Base-by-base conservation (phyloP, 2,329 filamentous ascomycete species). In the Microdochium bolleyi region DNA sequence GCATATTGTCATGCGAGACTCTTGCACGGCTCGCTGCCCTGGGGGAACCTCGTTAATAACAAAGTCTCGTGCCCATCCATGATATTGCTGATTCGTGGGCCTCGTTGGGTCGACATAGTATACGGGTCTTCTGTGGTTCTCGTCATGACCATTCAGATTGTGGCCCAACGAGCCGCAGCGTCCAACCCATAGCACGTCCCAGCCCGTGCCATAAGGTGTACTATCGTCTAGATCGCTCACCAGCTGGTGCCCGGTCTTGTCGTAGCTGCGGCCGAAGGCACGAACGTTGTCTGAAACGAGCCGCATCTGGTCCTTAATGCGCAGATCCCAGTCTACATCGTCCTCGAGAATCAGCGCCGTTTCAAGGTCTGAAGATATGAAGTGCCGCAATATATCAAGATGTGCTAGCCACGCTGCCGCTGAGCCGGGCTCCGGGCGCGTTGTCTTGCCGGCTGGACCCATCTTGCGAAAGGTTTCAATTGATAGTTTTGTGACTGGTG, bases 141-240 rank as follows among this genome's bases (percentile, higher is more conserved):
- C 14, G 30, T 34, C 30, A 34, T 34, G 30, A 34, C 30, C 30
- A 34, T 34, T 34, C 30, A 34, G 30, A 34, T 34, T 34, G 30
- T 34, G 30, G 30, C 30, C 30, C 30, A 34, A 34, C 14, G 30
- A 34, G 30, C 30, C 30, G 30, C 30, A 34, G 30, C 14, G n/a
- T n/a, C 69, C 69, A 14, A 71, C 56, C 67, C 67, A 70, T 1
- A 71, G 59, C 9, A 71, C 52, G 57, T 71, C 68, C 67, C 68
- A 71, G 7, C 57, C 50, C 1, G 44, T n/a, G n/a, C n/a, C n/a
- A n/a, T n/a, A n/a, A n/a, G n/a, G n/a, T n/a, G n/a, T n/a, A n/a
- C n/a, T n/a, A n/a, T n/a, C n/a, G n/a, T n/a, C n/a, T n/a, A n/a
- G n/a, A n/a, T n/a, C n/a, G n/a, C n/a, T n/a, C n/a, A n/a, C n/a